Base-by-base conservation (phyloP, 2,329 filamentous ascomycete species). In the Penicillium sclerotiorum region DNA sequence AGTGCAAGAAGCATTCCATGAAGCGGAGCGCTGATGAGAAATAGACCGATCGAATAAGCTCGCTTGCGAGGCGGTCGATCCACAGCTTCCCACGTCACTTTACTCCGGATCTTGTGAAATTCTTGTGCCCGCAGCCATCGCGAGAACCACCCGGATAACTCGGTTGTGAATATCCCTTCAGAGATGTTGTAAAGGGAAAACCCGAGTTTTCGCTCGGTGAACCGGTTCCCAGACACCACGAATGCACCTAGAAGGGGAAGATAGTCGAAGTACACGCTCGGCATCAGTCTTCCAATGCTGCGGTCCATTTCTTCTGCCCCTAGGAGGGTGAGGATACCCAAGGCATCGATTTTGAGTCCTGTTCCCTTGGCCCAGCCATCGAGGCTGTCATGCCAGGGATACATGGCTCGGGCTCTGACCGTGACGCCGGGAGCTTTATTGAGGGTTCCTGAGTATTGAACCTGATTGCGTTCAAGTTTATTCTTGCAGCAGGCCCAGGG, bases 221-320 rank as follows among this genome's bases (percentile, higher is more conserved):
- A 45, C 12, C 28, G 47, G 15, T 45, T 30, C 11, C 47, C 47
- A 7, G 47, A 40, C 4, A 50, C 42, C 2, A 50, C 13, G 20
- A 50, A 50, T 7, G 47, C 47, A 2, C 47, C 47, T 7, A 50
- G 33, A 20, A 44, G 23, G 8, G 47, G 47, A 17, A 50, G 28
- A 21, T 50, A 53, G 37, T 53, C 50, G 3, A 53, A 36, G 17
- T 53, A 53, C 3, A 44, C 27, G 30, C 50, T 53, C 3, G 50
- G 47, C 33, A 53, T 44, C 4, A 53, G 32, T 21, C 50, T 32
- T 23, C 50, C 50, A 8, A 53, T 50, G 22, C 47, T 49, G 15
- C 42, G 46, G 20, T 53, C 46, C 50, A 53, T 53, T 25, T 53
- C 50, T 12, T 53, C 50, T n/a, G 42, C 50, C 7, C 50, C 50